Base-by-base conservation (phyloP, 257 asterid genomes). In the Cordia subcordata region DNA sequence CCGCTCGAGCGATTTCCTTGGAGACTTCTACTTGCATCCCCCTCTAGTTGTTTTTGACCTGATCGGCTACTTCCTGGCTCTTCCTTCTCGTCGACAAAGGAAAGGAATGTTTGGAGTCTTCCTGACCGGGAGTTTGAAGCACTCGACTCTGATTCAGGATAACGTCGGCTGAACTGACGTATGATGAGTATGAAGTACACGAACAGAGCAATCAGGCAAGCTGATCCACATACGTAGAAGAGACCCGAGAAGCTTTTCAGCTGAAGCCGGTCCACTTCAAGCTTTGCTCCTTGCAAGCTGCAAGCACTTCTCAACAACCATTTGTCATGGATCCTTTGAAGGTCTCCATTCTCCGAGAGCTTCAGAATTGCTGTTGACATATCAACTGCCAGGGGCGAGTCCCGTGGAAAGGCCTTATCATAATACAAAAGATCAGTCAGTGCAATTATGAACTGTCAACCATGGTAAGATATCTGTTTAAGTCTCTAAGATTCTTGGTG, bases 351-450 rank as follows among this genome's bases (percentile, higher is more conserved):
- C 32, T 76, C 85, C 8, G 82, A 79, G 14, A 79, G 70, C 33
- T 53, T 57, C 49, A 79, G 52, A 21, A 83, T 83, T 0, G 90
- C 85, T 15, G 90, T 83, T 10, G 90, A 83, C 44, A 83, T 62
- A 77, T 83, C 90, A 17, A 75, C 61, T 1, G 87, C 81, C 60
- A 83, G 71, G 13, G 90, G 85, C 38, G 90, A 83, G 44, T 83
- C 90, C 49, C 82, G 77, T 0, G 90, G 87, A 62, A 83, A 83
- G 54, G 87, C 90, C 90, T 82, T 10, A 16, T 65, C 19, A 22
- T n/a, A 40, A 57, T 18, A 56, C 33, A 19, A 59, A 55, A 16
- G 35, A 21, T 47, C 11, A 42, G 23, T 44, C 27, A 19, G 27
- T 38, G 5, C 19, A 35, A 37, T 18, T n/a, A 15, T 17, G 35